Percentiles rank a stretch among this genome's conserved stretches.
Conservation (phyloP, 352 stramenopile species). For the Globisporangium splendens region DNA sequence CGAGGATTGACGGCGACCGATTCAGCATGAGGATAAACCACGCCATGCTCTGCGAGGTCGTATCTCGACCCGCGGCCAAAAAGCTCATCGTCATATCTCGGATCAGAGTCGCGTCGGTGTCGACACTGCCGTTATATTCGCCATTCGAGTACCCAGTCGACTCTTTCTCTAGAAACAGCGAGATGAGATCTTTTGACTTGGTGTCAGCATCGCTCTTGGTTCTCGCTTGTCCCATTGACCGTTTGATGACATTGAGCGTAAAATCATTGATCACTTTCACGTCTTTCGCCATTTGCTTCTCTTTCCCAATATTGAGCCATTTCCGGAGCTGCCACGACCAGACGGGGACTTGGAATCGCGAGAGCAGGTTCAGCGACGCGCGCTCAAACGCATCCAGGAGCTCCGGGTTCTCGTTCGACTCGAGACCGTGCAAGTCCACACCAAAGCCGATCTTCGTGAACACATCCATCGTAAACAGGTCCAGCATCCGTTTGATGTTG, state of each 20-base stretch:
- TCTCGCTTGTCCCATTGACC: slow-evolving; percentile 2
- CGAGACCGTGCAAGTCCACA: slow-evolving; percentile 30
- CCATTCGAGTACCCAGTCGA: slow-evolving; percentile 13
- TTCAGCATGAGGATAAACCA: slow-evolving; percentile 82
- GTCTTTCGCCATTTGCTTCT: slow-evolving; percentile 10
- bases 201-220: background rate
- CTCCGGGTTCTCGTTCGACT: slow-evolving; percentile 13
- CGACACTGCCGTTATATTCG: background rate
- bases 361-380: slow-evolving; percentile 10
- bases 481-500: slow-evolving; percentile 26
- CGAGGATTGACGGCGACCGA: slow-evolving; percentile 38
- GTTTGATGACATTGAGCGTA: slow-evolving; percentile 15
- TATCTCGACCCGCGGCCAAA: slow-evolving; percentile 69
- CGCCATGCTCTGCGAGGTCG: slow-evolving; percentile 62
- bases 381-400: slow-evolving; percentile 34
- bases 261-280: slow-evolving; percentile 13
- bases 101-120: slow-evolving; percentile 24
- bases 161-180: slow-evolving; percentile 45
- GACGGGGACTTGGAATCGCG: slow-evolving; percentile 17
- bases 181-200: slow-evolving; percentile 31
- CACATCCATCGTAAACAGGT: slow-evolving; percentile 50
- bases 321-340: slow-evolving; percentile 23
- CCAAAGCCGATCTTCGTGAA: slow-evolving; percentile 60
- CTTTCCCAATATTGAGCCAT: slow-evolving; percentile 19
- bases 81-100: slow-evolving; percentile 85